A percentile compares a stretch with the other conserved stretches of the same genome.
Conservation (phyloP, 805 yeast genomes). For the Candida golubevii region DNA sequence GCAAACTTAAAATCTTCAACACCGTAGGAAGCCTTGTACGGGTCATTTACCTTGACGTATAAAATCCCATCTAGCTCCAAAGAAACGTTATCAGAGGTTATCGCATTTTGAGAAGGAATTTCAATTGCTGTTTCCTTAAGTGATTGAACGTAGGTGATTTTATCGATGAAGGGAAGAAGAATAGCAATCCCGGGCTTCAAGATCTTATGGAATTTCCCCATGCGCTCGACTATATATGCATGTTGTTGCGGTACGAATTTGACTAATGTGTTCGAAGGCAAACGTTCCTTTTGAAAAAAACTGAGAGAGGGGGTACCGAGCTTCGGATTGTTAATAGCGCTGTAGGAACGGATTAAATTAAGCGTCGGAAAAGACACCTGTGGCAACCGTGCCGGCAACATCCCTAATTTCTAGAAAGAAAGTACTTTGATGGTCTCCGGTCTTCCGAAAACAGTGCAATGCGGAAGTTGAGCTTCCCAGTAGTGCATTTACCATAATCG, state of each 20-base stretch:
- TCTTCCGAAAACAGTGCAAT: too few species aligned
- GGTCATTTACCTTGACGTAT: slow-evolving; percentile 72
- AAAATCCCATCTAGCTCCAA: slow-evolving; percentile 82
- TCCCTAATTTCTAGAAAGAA: too few species aligned
- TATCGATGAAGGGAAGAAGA: slow-evolving; percentile 67
- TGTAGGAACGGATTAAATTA: too few species aligned
- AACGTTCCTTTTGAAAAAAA: slow-evolving; percentile 55
- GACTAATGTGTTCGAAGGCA: slow-evolving; percentile 72
- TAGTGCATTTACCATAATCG: too few species aligned
- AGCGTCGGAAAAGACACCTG: too few species aligned
- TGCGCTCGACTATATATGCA: slow-evolving; percentile 87
- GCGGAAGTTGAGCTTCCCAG: too few species aligned
- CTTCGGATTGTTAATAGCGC: slow-evolving; percentile 2
- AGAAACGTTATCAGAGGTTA: slow-evolving; percentile 81
- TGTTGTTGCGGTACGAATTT: slow-evolving; percentile 87
- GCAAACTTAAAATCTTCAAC: slow-evolving; percentile 88
- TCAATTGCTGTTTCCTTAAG: slow-evolving; percentile 82
- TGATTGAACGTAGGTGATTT: slow-evolving; percentile 76
- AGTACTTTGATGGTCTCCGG: too few species aligned
- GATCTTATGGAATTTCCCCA: slow-evolving; percentile 72
- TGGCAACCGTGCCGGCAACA: too few species aligned
- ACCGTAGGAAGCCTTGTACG: slow-evolving; percentile 82
- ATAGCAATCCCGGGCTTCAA: slow-evolving; percentile 76
- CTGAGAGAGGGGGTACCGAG: slow-evolving; percentile 29
- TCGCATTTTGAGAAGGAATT: slow-evolving; percentile 79